A percentile compares a stretch with the other conserved stretches of the same genome.
These are phyloP conservation scores for Solanum chiquidenum DNA, from an alignment of 257 asterid genomes.

Conservation along the genomic window DNA sequence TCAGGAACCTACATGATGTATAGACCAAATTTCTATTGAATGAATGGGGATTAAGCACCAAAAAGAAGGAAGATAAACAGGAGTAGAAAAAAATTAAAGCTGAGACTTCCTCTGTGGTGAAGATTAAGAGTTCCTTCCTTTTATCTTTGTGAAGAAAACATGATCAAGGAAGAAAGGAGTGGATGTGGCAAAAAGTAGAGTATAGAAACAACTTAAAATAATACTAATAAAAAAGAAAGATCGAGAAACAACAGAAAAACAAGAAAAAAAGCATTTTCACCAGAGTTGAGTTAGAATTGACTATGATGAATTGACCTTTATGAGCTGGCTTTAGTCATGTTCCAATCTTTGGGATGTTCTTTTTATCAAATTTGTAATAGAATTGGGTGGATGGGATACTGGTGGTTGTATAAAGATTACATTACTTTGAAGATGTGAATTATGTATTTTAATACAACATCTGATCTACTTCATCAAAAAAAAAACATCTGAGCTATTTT, in stretches of 20 bases:
- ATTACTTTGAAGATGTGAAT: background rate
- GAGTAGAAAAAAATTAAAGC: background rate
- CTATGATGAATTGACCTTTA: background rate
- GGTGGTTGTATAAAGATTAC: background rate
- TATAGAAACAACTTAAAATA: background rate
- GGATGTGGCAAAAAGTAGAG: background rate
- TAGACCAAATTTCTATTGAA: background rate
- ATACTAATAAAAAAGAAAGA: background rate
- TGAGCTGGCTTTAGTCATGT: background rate
- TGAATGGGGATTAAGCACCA: background rate
- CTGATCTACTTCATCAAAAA: background rate
- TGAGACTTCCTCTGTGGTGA: background rate
- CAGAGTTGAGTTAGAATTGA: background rate
- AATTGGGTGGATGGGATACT: background rate
- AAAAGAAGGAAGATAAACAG: background rate
- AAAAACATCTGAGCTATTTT: background rate
- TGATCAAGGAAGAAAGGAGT: background rate
- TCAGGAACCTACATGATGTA: background rate
- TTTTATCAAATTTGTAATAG: background rate
- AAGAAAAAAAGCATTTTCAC: background rate
- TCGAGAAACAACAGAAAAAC: background rate
- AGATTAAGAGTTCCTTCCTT: background rate
- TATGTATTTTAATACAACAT: background rate
- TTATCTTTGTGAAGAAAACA: background rate
- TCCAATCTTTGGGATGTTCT: background rate